phyloP scores from a whole-genome alignment of 306 rosid genomes.

The Sicyos baderoa region DNA sequence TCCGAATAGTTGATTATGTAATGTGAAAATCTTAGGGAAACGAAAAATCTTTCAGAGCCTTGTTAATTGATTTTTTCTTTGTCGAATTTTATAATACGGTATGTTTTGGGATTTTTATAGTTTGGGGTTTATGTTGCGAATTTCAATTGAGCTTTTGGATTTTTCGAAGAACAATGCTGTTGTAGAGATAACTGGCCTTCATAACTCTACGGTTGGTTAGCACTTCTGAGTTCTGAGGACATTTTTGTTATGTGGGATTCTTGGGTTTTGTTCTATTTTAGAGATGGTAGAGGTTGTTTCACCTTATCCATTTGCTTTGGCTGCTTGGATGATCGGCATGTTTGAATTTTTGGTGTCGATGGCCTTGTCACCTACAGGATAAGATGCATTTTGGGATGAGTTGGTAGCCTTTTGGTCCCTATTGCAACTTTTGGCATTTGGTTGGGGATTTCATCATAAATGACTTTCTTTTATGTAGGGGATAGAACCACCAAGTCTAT shows the following conservation, averaged over 20 bases:
- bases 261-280: constrained; percentile 3
- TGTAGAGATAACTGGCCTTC: not conserved
- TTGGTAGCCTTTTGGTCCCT: not conserved
- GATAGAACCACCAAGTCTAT: not conserved
- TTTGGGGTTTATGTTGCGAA: not conserved
- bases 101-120: not conserved
- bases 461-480: not conserved
- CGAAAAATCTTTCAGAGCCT: not conserved
- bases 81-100: not conserved
- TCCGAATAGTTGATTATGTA: not conserved
- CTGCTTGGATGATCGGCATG: not conserved
- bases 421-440: not conserved
- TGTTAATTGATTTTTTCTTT: not conserved
- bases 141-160: not conserved
- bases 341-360: not conserved
- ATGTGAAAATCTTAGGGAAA: not conserved
- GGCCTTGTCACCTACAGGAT: not conserved
- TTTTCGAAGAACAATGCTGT: not conserved
- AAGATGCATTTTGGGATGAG: not conserved
- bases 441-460: not conserved
- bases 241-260: not conserved
- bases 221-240: not conserved
- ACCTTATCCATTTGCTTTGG: not conserved
- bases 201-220: not conserved
- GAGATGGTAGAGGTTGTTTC: not conserved